Evolutionary conservation across 176 grass and related monocot species (phyloP), one percentile per base, ranked within the genome.

Genomic region (Ampelocalamus luodianensis): DNA sequence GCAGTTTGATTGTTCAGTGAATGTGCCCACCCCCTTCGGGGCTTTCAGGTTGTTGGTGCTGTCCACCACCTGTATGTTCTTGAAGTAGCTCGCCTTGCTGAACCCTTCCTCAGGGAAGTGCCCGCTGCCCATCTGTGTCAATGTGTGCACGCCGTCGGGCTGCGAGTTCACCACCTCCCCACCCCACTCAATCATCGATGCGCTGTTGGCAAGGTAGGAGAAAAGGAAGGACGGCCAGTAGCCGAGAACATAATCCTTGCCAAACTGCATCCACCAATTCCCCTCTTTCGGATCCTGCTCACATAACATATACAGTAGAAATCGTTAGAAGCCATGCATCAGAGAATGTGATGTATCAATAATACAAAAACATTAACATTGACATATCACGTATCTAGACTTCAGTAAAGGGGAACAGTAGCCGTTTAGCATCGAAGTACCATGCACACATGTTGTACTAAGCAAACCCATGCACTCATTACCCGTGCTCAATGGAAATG

Each of bases 181-280:
- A 0, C 96, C 93, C 96, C 96, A 98, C 89, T 98, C 96, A 46
- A 98, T 87, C 91, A 94, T 93, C 0, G 93, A 94, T 0, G 96
- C 96, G 18, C 93, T 92, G 72, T 98, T 88, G 0, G 89, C 89
- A 6, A 98, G 87, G 80, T 95, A 90, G 8, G 93, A 93, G 83
- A 98, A 98, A 4, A 98, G 83, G 63, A 93, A 95, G n/a, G 96
- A 90, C 0, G 96, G 96, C 96, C 96, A 98, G 87, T 98, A 98
- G 1, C 96, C 96, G 0, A 98, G 49, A 45, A 95, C 89, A 39
- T 95, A 90, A n/a, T 87, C 89, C 68, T 88, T 98, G 81, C 91
- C 93, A 18, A 93, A 98, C 56, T 98, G 91, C 91, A 98, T 92
- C 96, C 96, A 98, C 96, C 96, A 95, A 49, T 98, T 89, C n/a